Conservation (phyloP, 2,329 filamentous ascomycete genomes). For the Pestalotiopsis sp. region DNA sequence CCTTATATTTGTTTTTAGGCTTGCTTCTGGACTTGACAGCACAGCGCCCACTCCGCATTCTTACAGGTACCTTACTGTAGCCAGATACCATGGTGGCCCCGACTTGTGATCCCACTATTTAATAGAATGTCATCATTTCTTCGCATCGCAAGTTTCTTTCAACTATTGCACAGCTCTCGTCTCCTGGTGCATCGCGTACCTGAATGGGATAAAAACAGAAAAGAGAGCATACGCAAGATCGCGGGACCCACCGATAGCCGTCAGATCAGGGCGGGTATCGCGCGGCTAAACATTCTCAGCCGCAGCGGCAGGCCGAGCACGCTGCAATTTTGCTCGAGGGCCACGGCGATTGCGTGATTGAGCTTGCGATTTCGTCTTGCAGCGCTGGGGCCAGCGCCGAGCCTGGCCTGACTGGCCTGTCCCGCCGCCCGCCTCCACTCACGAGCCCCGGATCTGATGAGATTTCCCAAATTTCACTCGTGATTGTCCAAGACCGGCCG, state of each 20-base stretch:
- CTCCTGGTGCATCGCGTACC: neutral
- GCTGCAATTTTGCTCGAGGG: neutral
- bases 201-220: neutral
- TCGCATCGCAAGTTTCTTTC: neutral
- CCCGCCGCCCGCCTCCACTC: neutral
- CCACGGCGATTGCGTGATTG: conserved; percentile 7
- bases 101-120: neutral
- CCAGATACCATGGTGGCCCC: neutral
- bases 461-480: conserved; percentile 1
- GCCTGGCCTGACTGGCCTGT: neutral
- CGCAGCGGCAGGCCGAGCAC: conserved; percentile 8
- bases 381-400: conserved; percentile 2
- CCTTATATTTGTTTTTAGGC: neutral
- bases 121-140: neutral
- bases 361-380: conserved; percentile 7
- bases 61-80: neutral
- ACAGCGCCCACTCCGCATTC: neutral
- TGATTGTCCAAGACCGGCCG: neutral
- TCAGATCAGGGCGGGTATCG: conserved; percentile 1
- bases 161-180: neutral
- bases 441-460: neutral
- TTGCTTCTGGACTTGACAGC: neutral
- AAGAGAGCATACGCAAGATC: neutral
- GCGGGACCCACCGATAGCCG: conserved; percentile 6
- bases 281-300: conserved; percentile 12